Percentiles rank a stretch among this genome's conserved stretches.
phyloP scores from a whole-genome alignment of 306 rosid species.

The Dicorynia guianensis region DNA sequence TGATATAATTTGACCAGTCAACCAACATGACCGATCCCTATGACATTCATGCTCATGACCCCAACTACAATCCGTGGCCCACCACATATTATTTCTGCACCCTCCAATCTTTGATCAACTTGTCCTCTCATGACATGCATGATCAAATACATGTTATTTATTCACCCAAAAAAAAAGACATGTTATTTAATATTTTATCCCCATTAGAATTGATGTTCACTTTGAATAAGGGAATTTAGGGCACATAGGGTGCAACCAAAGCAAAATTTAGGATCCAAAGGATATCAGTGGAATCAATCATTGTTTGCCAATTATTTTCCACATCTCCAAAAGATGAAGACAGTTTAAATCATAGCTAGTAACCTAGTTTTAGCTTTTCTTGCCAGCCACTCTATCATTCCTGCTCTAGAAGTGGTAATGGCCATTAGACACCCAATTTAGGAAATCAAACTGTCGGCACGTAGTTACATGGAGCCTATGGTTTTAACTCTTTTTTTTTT shows the following conservation, averaged over 20 bases:
- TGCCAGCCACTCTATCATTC: conserved; percentile 52
- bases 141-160: conserved; percentile 29
- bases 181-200: neutral
- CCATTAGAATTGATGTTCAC: conserved; percentile 23
- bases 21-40: conserved; percentile 68
- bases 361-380: conserved; percentile 54
- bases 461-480: neutral
- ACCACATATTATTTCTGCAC: conserved; percentile 45
- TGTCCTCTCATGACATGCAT: conserved; percentile 22
- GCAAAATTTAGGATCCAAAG: conserved; percentile 63
- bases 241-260: conserved; percentile 47
- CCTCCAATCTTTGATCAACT: conserved; percentile 37
- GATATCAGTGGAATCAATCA: conserved; percentile 61
- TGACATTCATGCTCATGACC: conserved; percentile 54
- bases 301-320: conserved; percentile 58
- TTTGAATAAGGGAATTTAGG: conserved; percentile 40
- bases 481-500: conserved; percentile 21
- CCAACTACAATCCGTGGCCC: conserved; percentile 61
- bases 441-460: conserved; percentile 20
- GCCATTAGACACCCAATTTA: neutral
- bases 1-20: conserved; percentile 70
- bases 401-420: conserved; percentile 34
- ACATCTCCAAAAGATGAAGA: conserved; percentile 46
- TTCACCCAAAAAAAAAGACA: too few relatives aligned
- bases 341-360: conserved; percentile 43